phyloP scores from a whole-genome alignment of 768 basidiomycete species.

The Russula sp. region DNA sequence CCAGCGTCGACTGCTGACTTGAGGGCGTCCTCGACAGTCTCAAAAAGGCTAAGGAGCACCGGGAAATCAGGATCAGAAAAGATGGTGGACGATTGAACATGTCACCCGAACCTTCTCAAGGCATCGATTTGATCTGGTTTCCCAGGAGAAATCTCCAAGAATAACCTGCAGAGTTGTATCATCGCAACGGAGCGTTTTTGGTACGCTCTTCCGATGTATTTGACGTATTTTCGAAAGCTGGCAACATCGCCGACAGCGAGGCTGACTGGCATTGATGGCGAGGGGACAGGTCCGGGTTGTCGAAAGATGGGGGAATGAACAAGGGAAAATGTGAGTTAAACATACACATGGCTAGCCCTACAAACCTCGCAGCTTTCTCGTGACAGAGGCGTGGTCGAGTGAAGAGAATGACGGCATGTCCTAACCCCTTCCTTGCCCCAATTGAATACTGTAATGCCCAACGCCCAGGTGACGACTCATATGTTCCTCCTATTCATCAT shows the following conservation, averaged over 20 bases:
- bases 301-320: constrained; percentile 12
- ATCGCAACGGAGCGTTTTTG: constrained; percentile 27
- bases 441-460: too few relatives aligned
- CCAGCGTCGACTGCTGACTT: constrained; percentile 22
- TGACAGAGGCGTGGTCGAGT: background rate
- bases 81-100: background rate
- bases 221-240: constrained; percentile 26
- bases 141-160: constrained; percentile 25
- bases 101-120: constrained; percentile 19
- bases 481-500: background rate
- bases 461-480: background rate
- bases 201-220: constrained; percentile 24
- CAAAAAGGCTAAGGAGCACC: constrained; percentile 18
- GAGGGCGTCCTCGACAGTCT: constrained; percentile 23
- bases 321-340: constrained; percentile 9
- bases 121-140: constrained; percentile 26
- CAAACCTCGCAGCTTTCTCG: constrained; percentile 15
- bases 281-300: background rate
- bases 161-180: constrained; percentile 26
- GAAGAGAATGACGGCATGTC: constrained; percentile 7
- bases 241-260: constrained; percentile 18
- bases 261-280: constrained; percentile 17
- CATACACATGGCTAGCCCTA: constrained; percentile 21
- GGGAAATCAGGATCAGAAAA: background rate
- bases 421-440: too few relatives aligned